Evolutionary conservation across 1,284 basidiomycete species (phyloP).

Genomic region (Pascua sp.): DNA sequence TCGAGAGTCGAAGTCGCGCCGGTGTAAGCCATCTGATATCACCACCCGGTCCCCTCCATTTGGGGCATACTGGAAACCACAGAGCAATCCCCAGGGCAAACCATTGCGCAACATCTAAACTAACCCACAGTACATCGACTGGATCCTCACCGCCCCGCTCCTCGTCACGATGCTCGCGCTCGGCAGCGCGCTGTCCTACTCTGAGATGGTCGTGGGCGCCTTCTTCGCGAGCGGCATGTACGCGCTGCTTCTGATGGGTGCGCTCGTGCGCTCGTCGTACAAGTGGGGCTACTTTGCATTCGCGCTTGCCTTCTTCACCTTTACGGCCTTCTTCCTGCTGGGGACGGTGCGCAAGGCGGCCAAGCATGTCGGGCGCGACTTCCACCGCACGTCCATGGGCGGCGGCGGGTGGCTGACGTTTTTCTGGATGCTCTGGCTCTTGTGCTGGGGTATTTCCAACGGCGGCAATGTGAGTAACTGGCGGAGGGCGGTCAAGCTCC

Average conservation of each 20-base stretch:
- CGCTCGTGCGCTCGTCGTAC: constrained; percentile 55
- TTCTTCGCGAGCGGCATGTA: constrained; percentile 59
- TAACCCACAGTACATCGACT: constrained; percentile 52
- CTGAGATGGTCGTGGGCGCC: constrained; percentile 56
- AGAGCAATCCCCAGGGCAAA: background rate
- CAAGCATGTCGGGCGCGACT: constrained; percentile 33
- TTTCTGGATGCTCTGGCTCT: constrained; percentile 57
- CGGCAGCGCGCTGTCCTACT: constrained; percentile 56
- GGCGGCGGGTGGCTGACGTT: constrained; percentile 44
- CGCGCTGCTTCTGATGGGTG: constrained; percentile 57
- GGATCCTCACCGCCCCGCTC: constrained; percentile 58
- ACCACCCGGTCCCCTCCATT: too few relatives aligned
- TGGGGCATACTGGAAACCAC: background rate
- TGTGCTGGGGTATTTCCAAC: constrained; percentile 51
- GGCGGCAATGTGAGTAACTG: constrained; percentile 43
- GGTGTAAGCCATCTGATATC: too few relatives aligned
- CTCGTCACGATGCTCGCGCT: constrained; percentile 57
- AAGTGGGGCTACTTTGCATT: constrained; percentile 56
- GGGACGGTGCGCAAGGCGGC: constrained; percentile 37
- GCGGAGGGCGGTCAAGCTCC: too few relatives aligned
- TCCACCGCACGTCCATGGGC: constrained; percentile 48
- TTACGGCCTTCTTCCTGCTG: constrained; percentile 53
- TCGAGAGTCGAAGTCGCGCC: too few relatives aligned
- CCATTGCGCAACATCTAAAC: too few relatives aligned
- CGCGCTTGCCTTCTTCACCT: constrained; percentile 54